Evolutionary conservation across 371 early-diverging fungal species (phyloP), one percentile per base, ranked within the genome.

Genomic region (Mycotypha africana): DNA sequence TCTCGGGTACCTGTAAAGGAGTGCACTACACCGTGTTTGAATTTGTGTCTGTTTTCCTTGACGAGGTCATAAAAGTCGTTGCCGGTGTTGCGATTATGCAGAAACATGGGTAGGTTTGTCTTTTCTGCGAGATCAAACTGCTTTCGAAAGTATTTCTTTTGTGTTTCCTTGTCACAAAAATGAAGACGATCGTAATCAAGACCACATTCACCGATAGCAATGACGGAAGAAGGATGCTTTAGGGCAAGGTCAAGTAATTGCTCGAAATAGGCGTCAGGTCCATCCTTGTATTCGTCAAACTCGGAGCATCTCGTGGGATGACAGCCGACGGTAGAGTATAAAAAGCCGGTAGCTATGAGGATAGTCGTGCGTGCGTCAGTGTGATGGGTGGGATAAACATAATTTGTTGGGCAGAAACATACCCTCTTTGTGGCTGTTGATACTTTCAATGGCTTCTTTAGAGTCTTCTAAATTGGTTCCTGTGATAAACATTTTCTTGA

Each of bases 161-260:
- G 94, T 1, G 70, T 71, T 10, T 86, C 89, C 49, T 77, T 82
- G 33, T 78, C 73, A 31, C 90, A 89, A 53, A 95, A 93, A 5
- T 89, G 80, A 30, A 88, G 68, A 4, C 95, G 83, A 57, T 94
- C 95, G 57, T 93, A 94, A 64, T 95, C 95, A 59, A 91, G 74
- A 12, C 96, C 96, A 50, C 91, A 92, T 58, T 95, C 96, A 28
- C 96, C 96, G 54, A 95, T 81, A 4, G 95, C 96, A 2, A 91
- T 86, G 0, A 95, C 74, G 24, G 74, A 72, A 16, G 60, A 51
- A 22, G 71, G 58, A 2, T 48, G 52, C 3, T 56, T 50, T 28
- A 12, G 12, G 34, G 71, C 66, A 11, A 87, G 45, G 9, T 74
- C 52, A 6, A 67, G 56, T 21, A 87, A 62, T 10, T 56, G 66